A percentile compares a stretch with the other conserved stretches of the same genome.
Evolutionary conservation across 441 rosid genomes (phyloP).

Genomic region (Pelargonium myrrhifolium): DNA sequence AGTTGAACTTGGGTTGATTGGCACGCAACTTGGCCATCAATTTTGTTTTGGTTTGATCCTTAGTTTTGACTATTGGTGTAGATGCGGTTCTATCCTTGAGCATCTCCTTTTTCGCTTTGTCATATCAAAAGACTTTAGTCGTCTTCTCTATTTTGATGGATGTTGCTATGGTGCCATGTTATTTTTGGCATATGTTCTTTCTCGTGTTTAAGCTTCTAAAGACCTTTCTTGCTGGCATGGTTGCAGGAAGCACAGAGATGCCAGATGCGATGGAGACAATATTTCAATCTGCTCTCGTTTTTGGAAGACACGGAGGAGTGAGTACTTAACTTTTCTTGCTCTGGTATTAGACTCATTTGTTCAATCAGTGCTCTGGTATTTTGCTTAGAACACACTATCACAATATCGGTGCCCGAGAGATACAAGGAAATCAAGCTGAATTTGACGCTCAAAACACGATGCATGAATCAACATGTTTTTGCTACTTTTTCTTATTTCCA

Average conservation of each 20-base stretch:
- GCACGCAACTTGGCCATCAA: neutral
- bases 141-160: neutral
- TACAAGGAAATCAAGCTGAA: no score
- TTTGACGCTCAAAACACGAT: no score
- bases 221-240: neutral
- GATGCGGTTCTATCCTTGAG: no score
- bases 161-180: neutral
- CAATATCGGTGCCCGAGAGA: no score
- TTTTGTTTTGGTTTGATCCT: neutral
- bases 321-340: constrained; percentile 25
- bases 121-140: neutral
- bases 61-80: neutral
- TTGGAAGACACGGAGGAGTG: constrained; percentile 76
- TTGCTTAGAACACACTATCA: no score
- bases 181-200: neutral
- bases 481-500: no score
- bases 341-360: neutral
- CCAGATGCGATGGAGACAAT: constrained; percentile 95
- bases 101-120: no score
- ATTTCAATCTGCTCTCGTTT: constrained; percentile 75
- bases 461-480: no score
- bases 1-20: neutral
- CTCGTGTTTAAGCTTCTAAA: neutral
- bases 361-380: neutral
- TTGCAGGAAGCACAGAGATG: constrained; percentile 67